A percentile compares a stretch with the other conserved stretches of the same genome.
Evolutionary conservation across 2,329 filamentous ascomycete genomes (phyloP).

Genomic region (Xylaria sp.): DNA sequence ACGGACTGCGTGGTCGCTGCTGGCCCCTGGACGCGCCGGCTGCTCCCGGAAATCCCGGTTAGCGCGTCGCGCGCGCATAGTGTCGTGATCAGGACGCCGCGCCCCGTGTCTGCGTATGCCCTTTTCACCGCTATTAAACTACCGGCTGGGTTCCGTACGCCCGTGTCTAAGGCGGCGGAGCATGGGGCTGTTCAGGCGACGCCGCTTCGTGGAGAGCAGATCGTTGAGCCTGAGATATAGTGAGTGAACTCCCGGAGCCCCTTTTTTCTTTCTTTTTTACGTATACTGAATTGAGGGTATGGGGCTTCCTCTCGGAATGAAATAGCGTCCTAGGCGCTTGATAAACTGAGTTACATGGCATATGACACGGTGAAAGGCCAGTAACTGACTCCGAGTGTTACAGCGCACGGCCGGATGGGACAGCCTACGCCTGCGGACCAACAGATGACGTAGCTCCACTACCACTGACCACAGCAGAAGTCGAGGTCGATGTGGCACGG

Average conservation of each 20-base stretch:
- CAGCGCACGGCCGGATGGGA: conserved; percentile 72
- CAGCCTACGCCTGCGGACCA: conserved; percentile 78
- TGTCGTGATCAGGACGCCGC: conserved; percentile 54
- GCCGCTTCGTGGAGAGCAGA: conserved; percentile 48
- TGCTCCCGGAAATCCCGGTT: conserved; percentile 57
- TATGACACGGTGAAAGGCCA: neutral
- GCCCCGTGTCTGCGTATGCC: conserved; percentile 64
- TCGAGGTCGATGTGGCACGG: conserved; percentile 70
- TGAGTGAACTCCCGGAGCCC: neutral
- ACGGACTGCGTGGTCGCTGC: conserved; percentile 52
- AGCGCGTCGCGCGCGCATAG: conserved; percentile 57
- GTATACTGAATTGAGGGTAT: too few relatives aligned
- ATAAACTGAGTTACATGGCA: too few relatives aligned
- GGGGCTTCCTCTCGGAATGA: too few relatives aligned
- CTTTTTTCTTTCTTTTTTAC: neutral
- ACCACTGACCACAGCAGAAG: conserved; percentile 69
- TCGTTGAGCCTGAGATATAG: conserved; percentile 79
- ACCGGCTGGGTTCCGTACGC: conserved; percentile 60
- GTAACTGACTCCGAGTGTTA: neutral
- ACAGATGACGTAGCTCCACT: conserved; percentile 72
- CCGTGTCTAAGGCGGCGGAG: conserved; percentile 40
- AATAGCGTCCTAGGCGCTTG: neutral
- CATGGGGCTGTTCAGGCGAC: conserved; percentile 21
- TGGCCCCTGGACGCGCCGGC: conserved; percentile 57
- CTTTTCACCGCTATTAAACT: conserved; percentile 78